Conservation (phyloP, 2,329 filamentous ascomycete genomes). For the Xylariales sp. region DNA sequence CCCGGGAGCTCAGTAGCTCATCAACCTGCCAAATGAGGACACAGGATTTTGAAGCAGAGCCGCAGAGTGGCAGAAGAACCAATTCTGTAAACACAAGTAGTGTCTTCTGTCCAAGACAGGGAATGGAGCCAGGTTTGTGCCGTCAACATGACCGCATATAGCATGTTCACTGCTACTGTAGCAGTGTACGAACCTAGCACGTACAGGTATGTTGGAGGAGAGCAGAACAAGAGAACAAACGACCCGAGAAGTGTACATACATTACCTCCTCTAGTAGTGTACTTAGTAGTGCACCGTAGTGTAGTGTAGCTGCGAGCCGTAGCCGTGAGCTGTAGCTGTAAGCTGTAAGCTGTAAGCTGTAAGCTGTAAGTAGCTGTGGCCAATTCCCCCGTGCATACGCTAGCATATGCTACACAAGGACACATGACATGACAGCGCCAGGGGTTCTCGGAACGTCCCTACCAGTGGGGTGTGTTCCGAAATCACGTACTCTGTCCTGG, state of each 20-base stretch:
- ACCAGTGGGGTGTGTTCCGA: slow-evolving; percentile 37
- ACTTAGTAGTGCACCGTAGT: too few relatives aligned
- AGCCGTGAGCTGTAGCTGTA: too few relatives aligned
- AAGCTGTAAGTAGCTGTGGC: slow-evolving; percentile 3
- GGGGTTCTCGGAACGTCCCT: slow-evolving; percentile 38
- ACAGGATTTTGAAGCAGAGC: slow-evolving; percentile 29
- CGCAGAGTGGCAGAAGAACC: slow-evolving; percentile 31
- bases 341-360: too few relatives aligned
- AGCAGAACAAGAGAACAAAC: slow-evolving; percentile 23
- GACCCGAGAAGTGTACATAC: background rate
- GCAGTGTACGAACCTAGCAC: background rate
- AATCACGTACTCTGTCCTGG: slow-evolving; percentile 14
- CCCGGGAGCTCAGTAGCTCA: background rate
- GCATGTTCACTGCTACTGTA: slow-evolving; percentile 22
- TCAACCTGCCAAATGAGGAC: slow-evolving; percentile 27
- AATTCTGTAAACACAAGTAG: slow-evolving; percentile 27
- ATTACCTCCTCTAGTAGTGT: too few relatives aligned
- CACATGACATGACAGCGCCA: slow-evolving; percentile 38
- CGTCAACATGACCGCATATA: slow-evolving; percentile 35
- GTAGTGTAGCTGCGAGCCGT: too few relatives aligned
- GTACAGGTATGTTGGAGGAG: slow-evolving; percentile 10
- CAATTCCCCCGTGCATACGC: slow-evolving; percentile 30
- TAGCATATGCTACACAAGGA: slow-evolving; percentile 37
- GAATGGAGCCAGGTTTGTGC: slow-evolving; percentile 31
- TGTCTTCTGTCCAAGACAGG: slow-evolving; percentile 34